Conservation (phyloP, 2,329 filamentous ascomycete genomes). For the Aureobasidium pullulans region DNA sequence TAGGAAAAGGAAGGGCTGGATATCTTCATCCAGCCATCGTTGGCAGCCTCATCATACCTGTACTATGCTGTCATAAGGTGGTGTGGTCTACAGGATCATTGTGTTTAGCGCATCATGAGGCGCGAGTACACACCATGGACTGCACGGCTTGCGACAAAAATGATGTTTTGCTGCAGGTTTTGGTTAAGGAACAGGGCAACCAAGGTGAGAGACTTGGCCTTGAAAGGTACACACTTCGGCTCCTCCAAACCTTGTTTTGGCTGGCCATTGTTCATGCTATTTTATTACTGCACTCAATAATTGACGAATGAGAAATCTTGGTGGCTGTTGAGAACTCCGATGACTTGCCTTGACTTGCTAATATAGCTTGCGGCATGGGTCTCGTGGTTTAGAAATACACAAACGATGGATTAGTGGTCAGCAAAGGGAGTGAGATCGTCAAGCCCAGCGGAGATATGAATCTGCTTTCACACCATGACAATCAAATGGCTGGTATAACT, state of each 20-base stretch:
- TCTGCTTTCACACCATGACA: background rate
- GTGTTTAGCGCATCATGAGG: background rate
- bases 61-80: slow-evolving; percentile 5
- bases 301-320: background rate
- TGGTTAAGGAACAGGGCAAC: background rate
- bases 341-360: no score
- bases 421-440: background rate
- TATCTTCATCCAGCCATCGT: background rate
- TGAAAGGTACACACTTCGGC: slow-evolving; percentile 5
- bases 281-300: background rate
- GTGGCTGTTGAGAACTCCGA: background rate
- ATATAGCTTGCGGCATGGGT: no score
- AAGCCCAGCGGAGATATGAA: background rate
- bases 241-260: slow-evolving; percentile 8
- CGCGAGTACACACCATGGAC: background rate
- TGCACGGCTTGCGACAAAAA: background rate
- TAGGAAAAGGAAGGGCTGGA: background rate
- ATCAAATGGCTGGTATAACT: background rate
- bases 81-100: background rate
- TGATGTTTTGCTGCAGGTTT: background rate
- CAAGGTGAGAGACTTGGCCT: background rate
- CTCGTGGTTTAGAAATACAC: background rate
- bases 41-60: background rate
- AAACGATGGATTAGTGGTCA: background rate
- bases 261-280: background rate